Base-by-base conservation (phyloP, 1,139 yeast genomes). In the Blastobotrys indianensis region DNA sequence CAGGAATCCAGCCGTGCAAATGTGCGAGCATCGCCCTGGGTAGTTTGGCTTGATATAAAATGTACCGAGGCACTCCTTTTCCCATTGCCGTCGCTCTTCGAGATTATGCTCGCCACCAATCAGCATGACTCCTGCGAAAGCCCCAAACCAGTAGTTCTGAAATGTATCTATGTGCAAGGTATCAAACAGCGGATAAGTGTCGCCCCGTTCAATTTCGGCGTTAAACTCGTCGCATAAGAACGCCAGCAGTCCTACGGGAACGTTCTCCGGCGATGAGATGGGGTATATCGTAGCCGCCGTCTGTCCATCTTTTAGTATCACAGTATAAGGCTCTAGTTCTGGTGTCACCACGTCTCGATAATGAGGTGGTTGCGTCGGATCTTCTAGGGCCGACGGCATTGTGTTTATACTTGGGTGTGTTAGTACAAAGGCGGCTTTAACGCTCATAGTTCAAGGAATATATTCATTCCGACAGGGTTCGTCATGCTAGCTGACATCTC, bases 201-300 rank as follows among this genome's bases (percentile, higher is more conserved):
- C 94, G 25, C 97, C 97, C 39, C 87, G 73, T 51, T 83, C 92
- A 32, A 92, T 80, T 62, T 92, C 98, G 80, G 85, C 83, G 63
- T 92, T 92, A 67, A 85, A 84, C 68, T 92, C 97, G 60, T 88
- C 97, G 54, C 94, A 80, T 36, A 92, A 64, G 60, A 90, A 88
- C 17, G 85, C 84, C 41, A 87, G 64, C 23, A 92, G 70, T 0
- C 88, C 94, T 2, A 77, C 77, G 0, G 97, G 97, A 12, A 92
- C 69, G 42, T 74, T 68, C 23, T 70, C 71, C 0, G 80, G 73
- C 23, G 79, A 74, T 54, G 80, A 77, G 15, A 92, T 77, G 2
- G 98, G 97, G 60, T 87, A 87, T 50, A 90, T 82, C 4, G 97
- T 88, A 1, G 97, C 97, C 1, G 90, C 80, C 1, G 96, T 87